Evolutionary conservation across 345 rosid species (phyloP).

Genomic region (Capsella bursapastoris): DNA sequence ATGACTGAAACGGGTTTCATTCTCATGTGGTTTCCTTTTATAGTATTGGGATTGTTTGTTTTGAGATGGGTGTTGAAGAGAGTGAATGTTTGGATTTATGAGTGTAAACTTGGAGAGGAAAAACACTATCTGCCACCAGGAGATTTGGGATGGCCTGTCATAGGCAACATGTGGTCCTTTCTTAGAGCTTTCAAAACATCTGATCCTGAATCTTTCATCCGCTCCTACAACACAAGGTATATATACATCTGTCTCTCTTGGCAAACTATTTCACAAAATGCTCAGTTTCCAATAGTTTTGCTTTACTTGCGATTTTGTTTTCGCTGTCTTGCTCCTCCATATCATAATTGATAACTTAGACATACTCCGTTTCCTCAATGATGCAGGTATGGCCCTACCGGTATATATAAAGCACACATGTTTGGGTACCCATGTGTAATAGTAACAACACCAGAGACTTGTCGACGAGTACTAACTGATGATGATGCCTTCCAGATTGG

Average conservation of each 20-base stretch:
- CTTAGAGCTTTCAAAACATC: constrained; percentile 76
- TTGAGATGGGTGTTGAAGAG: constrained; percentile 56
- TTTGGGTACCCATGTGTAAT: constrained; percentile 81
- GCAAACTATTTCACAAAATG: background rate
- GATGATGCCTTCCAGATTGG: constrained; percentile 82
- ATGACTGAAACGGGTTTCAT: constrained; percentile 13
- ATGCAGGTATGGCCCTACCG: constrained; percentile 65
- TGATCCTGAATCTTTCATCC: constrained; percentile 73
- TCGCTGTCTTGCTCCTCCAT: constrained; percentile 5
- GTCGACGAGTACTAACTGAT: constrained; percentile 62
- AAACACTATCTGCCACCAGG: constrained; percentile 71
- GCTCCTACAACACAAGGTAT: constrained; percentile 53
- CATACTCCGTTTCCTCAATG: background rate
- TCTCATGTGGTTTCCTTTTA: constrained; percentile 22
- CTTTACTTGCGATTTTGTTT: background rate
- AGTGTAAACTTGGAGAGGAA: constrained; percentile 57
- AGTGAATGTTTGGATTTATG: constrained; percentile 65
- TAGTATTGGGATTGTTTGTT: constrained; percentile 35
- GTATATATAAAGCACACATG: constrained; percentile 83
- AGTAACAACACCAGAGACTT: constrained; percentile 74
- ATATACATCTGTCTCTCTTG: background rate
- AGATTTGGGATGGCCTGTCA: constrained; percentile 85
- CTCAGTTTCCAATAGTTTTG: constrained; percentile 1
- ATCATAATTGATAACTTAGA: constrained; percentile 2
- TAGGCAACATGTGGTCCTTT: constrained; percentile 88